Evolutionary conservation across 2,329 filamentous ascomycete genomes (phyloP), one percentile per base, ranked within the genome.

Genomic region (Drechslerella coelobrocha): DNA sequence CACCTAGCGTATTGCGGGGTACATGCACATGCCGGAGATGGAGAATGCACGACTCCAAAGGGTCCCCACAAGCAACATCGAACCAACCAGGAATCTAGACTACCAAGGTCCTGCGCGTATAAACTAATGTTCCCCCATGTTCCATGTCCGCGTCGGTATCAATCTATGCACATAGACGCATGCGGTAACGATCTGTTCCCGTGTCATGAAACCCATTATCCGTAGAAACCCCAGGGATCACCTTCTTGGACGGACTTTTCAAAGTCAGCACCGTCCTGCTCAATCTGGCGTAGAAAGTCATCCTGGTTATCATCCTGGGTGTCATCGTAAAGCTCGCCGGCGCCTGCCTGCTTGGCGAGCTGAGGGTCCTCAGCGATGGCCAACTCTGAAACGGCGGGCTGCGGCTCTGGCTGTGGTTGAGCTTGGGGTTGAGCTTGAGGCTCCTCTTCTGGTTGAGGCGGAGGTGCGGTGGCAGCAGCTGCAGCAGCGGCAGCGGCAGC

Each of bases 1-100:
- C 29, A 62, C 43, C 59, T 69, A 69, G 65, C 52, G 45, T 59
- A 61, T 69, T 69, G 65, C 57, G 65, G 65, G 65, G 65, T 62
- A 62, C 34, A 45, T 45, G 41, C 19, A 2, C 14, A 24, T 8
- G 4, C 9, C 2, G n/a, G n/a, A 2, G 19, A 24, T 26, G 52
- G 14, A 19, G 47, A 43, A 1, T 34, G 6, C 3, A 57, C 39
- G 37, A 4, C 23, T 55, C 23, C 31, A 5, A 53, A 8, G 10
- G n/a, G 57, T 26, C n/a, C 45, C 61, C 24, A 43, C 57, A n/a
- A 26, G 45, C 45, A 24, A 37, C 48, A 14, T 37, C 14, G 26
- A 37, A 37, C 53, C 27, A 52, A 53, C 61, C 34, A 65, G 51
- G 43, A 45, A 45, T 4, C 3, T 39, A 31, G 6, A 31, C 6